Conservation (phyloP, 441 rosid species). For the Cnidoscolus chayamansa region DNA sequence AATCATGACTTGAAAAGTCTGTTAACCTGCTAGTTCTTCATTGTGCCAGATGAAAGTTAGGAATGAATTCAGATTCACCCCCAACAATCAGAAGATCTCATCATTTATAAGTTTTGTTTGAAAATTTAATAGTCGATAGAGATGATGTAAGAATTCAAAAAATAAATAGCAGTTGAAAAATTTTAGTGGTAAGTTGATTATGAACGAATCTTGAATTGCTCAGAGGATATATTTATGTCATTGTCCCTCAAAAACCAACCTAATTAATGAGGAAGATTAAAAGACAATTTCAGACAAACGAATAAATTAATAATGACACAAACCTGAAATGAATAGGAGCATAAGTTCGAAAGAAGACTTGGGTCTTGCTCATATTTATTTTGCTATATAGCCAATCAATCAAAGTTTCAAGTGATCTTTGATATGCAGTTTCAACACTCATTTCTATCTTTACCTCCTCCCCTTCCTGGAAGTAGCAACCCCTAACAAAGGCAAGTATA, state of each 20-base stretch:
- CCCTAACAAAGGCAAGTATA: constrained; percentile 34
- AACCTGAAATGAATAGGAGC: constrained; percentile 76
- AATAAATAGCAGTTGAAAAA: constrained; percentile 2
- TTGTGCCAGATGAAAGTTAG: neutral
- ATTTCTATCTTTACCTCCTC: constrained; percentile 49
- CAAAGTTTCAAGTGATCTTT: constrained; percentile 46
- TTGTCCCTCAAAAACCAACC: neutral
- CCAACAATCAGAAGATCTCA: neutral
- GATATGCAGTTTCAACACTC: constrained; percentile 52
- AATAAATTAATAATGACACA: neutral
- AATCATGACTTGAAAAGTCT: neutral
- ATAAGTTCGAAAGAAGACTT: constrained; percentile 53
- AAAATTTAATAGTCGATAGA: neutral
- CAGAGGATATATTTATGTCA: neutral
- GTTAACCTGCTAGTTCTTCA: neutral
- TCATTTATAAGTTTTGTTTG: neutral
- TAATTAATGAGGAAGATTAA: neutral
- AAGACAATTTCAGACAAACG: neutral
- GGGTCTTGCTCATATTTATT: constrained; percentile 45
- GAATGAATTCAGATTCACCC: neutral
- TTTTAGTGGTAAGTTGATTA: neutral
- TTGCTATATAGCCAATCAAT: constrained; percentile 38
- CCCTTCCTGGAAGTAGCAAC: constrained; percentile 59
- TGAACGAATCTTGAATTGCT: neutral
- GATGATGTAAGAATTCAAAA: neutral